Percentiles rank a stretch among this genome's conserved stretches.
Evolutionary conservation across 495 filamentous ascomycete genomes (phyloP).

Genomic region (Tuber microsphaerosporum): DNA sequence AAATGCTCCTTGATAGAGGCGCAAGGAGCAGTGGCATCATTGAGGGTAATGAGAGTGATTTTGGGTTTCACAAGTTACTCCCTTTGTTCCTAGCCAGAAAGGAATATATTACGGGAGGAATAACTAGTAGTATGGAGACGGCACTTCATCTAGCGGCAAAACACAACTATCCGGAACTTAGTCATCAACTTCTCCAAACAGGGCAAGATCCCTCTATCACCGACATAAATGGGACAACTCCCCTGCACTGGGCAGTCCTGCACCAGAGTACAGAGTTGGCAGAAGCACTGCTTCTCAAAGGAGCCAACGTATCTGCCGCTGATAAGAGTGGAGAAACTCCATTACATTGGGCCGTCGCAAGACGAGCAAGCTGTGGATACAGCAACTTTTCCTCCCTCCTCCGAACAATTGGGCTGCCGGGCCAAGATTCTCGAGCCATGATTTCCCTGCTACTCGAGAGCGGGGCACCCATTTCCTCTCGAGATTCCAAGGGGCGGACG

Average conservation of each 20-base stretch:
- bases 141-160: not conserved
- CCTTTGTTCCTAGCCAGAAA: not conserved
- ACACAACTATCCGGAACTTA: not conserved
- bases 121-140: not conserved
- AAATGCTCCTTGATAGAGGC: constrained; percentile 10
- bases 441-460: not conserved
- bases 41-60: not conserved
- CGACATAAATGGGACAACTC: not conserved
- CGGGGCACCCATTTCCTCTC: not conserved
- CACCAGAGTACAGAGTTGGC: not conserved
- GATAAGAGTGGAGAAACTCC: constrained; percentile 6
- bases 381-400: not conserved
- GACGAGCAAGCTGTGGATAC: not conserved
- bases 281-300: constrained; percentile 9
- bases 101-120: not conserved
- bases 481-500: not conserved
- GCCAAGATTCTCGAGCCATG: not conserved
- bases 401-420: not conserved
- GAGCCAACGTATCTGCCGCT: constrained; percentile 5
- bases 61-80: not conserved
- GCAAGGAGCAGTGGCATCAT: not conserved
- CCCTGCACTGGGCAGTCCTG: not conserved
- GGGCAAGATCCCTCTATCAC: not conserved
- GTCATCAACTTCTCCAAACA: not conserved
- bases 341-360: constrained; percentile 12